Percentiles rank a stretch among this genome's conserved stretches.
Evolutionary conservation across 257 asterid species (phyloP).

Genomic region (Nicotiana paniculata): DNA sequence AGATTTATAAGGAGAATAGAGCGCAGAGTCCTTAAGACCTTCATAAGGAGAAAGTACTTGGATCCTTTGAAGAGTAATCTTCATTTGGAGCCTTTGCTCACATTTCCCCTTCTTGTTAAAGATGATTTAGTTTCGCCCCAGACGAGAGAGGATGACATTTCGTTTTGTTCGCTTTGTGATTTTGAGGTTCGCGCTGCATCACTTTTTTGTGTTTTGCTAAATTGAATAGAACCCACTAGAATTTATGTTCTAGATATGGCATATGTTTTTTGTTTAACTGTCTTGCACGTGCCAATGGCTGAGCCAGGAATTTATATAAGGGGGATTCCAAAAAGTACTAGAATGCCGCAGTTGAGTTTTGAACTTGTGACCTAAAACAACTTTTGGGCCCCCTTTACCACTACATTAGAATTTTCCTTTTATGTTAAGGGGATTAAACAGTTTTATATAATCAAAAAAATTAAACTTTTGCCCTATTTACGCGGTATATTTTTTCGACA

Average conservation of each 20-base stretch:
- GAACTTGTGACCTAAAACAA: too few relatives aligned
- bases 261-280: neutral
- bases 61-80: constrained; percentile 53
- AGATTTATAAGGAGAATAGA: constrained; percentile 68
- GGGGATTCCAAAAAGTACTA: neutral
- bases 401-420: neutral
- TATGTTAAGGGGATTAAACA: neutral
- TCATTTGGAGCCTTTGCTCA: constrained; percentile 63
- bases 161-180: constrained; percentile 85
- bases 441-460: neutral
- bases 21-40: constrained; percentile 62
- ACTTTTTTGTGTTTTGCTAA: neutral
- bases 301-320: neutral
- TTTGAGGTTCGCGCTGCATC: constrained; percentile 48
- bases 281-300: neutral
- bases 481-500: neutral
- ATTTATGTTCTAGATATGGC: neutral
- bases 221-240: neutral
- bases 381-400: neutral
- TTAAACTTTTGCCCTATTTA: neutral
- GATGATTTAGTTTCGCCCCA: constrained; percentile 55
- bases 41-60: constrained; percentile 77
- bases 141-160: constrained; percentile 55
- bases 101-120: constrained; percentile 57
- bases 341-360: neutral